Evolutionary conservation across 2,329 filamentous ascomycete species (phyloP), one percentile per base, ranked within the genome.

Genomic region (Trichocomaceae sp.): DNA sequence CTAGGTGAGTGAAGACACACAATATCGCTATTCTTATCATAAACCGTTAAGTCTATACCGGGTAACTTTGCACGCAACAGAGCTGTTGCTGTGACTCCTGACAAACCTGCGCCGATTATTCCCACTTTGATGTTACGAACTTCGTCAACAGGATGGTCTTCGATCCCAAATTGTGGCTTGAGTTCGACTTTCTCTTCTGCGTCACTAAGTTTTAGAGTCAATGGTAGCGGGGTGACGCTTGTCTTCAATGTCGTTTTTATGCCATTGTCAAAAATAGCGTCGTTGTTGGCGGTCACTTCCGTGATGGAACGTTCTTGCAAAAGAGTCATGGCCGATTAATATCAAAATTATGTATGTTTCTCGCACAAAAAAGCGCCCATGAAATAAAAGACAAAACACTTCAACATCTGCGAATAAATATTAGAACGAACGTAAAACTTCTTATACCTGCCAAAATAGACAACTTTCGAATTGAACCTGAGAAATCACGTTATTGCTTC

Each of bases 21-120:
- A 63, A 87, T 78, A 50, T 86, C 83, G 0, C 73, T 63, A 59
- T 87, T 87, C 70, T 87, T 88, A 63, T 88, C 84, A 52, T 82
- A 82, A 37, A 88, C 83, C 0, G 77, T 81, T 56, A 90, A 69
- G 45, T 86, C 72, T 47, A 89, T 79, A 0, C 79, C 78, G 0
- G 86, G 86, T 0, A 90, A 81, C 59, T 90, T 90, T 9, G 73
- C 78, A 0, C 85, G 86, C 0, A 90, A 72, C 8, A 89, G 69
- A 7, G 83, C 76, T 0, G 85, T 86, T 1, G 86, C 82, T 4
- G 80, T 78, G 35, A 87, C 77, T 2, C 85, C 85, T 0, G 82
- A 69, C 0, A 87, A 68, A 0, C 84, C 85, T 8, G 83, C 84
- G 1, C 85, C 85, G 31, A 87, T 79, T 0, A 87, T 77, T 0